Evolutionary conservation across 2,329 filamentous ascomycete species (phyloP).

Genomic region (Pseudogymnoascus sp.): DNA sequence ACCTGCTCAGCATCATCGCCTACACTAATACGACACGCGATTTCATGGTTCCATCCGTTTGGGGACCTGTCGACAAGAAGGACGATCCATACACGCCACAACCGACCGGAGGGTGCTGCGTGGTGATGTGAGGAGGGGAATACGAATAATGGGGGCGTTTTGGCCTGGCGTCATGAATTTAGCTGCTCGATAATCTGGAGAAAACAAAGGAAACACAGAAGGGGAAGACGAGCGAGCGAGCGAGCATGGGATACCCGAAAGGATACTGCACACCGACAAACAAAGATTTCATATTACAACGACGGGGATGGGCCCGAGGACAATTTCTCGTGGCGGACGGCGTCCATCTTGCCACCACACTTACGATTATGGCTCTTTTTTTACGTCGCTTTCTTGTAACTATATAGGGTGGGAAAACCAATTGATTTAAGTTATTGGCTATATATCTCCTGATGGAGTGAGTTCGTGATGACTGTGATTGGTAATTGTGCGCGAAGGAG

Average conservation of each 20-base stretch:
- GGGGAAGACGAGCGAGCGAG: neutral
- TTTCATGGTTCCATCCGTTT: conserved; percentile 98
- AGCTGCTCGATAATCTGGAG: neutral
- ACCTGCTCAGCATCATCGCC: conserved; percentile 70
- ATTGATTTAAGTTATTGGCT: neutral
- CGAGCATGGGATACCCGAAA: conserved; percentile 1
- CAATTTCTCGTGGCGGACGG: neutral
- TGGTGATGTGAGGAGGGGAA: conserved; percentile 64
- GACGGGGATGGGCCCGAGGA: neutral
- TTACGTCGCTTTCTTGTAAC: conserved; percentile 12
- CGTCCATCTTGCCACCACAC: neutral
- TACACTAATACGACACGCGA: conserved; percentile 98
- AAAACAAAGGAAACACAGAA: neutral
- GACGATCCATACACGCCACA: conserved; percentile 98
- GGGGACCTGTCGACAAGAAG: conserved; percentile 87
- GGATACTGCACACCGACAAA: neutral
- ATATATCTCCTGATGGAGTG: neutral
- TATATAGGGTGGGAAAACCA: conserved; percentile 1
- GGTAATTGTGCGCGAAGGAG: neutral
- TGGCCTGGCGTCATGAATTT: conserved; percentile 2
- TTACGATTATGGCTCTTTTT: conserved; percentile 23
- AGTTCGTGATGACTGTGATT: neutral
- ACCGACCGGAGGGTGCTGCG: conserved; percentile 86
- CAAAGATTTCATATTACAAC: conserved; percentile 3
- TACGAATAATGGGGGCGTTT: conserved; percentile 9